Conservation (phyloP, 331 rosid species). For the Quercus phellos region DNA sequence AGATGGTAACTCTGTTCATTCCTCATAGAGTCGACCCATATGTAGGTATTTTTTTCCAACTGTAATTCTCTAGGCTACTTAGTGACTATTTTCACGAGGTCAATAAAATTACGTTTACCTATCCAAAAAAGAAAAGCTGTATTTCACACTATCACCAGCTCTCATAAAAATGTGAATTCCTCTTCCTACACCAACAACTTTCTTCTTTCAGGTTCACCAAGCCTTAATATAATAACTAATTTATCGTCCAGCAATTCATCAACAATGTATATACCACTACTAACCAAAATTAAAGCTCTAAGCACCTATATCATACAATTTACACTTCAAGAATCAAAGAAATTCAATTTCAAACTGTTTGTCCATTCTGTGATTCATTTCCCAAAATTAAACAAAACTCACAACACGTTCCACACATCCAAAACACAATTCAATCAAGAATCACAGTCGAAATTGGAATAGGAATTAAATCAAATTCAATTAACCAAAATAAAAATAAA, state of each 20-base stretch:
- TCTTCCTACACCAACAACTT: background rate
- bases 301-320: background rate
- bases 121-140: background rate
- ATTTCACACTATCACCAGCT: background rate
- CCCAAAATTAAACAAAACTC: background rate
- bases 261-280: background rate
- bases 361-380: background rate
- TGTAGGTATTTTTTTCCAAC: too few species aligned
- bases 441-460: background rate
- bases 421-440: background rate
- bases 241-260: background rate
- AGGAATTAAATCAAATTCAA: background rate
- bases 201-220: background rate
- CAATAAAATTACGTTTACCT: too few species aligned
- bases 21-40: too few species aligned
- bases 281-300: background rate
- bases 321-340: background rate
- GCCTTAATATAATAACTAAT: background rate
- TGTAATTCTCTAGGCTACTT: too few species aligned
- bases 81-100: too few species aligned
- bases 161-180: background rate
- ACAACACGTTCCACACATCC: background rate
- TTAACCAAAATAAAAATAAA: background rate
- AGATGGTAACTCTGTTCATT: too few species aligned
- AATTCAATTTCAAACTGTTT: background rate